Conservation (phyloP, 2,329 filamentous ascomycete genomes). For the Phialophora expanda region DNA sequence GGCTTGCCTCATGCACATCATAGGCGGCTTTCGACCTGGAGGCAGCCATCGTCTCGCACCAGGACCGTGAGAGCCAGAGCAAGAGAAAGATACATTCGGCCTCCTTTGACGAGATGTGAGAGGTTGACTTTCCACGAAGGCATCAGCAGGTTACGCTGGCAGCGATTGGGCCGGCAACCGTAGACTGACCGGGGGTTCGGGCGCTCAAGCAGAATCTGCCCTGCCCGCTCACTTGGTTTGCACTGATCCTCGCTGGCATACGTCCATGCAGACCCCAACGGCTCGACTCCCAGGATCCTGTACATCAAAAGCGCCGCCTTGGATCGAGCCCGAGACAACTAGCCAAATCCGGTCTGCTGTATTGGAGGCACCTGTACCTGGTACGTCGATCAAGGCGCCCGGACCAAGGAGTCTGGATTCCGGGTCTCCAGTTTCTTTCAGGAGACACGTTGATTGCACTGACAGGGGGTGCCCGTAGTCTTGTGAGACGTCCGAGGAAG, state of each 20-base stretch:
- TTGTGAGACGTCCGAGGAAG: conserved; percentile 21
- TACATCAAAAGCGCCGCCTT: not conserved
- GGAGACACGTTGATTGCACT: conserved; percentile 20
- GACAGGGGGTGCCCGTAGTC: conserved; percentile 11
- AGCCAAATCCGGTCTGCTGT: not conserved
- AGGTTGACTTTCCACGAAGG: not conserved
- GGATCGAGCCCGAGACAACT: not conserved
- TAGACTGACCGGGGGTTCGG: not conserved
- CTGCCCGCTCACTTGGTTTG: not conserved
- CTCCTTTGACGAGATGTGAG: not conserved
- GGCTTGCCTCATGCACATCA: conserved; percentile 26
- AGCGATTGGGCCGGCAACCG: not conserved
- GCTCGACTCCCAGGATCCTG: not conserved
- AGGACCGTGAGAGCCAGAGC: not conserved
- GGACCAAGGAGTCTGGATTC: not conserved
- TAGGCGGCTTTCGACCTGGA: conserved; percentile 13
- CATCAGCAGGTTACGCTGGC: not conserved
- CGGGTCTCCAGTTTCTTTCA: conserved; percentile 11
- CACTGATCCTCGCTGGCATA: not conserved
- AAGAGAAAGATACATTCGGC: not conserved
- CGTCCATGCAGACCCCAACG: not conserved
- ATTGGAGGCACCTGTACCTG: not conserved
- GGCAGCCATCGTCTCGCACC: not conserved
- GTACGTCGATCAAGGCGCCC: not conserved
- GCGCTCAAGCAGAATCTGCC: not conserved